Percentiles rank a stretch among this genome's conserved stretches.
Evolutionary conservation across 495 filamentous ascomycete genomes (phyloP).

Genomic region (Neohortaea acidophila): DNA sequence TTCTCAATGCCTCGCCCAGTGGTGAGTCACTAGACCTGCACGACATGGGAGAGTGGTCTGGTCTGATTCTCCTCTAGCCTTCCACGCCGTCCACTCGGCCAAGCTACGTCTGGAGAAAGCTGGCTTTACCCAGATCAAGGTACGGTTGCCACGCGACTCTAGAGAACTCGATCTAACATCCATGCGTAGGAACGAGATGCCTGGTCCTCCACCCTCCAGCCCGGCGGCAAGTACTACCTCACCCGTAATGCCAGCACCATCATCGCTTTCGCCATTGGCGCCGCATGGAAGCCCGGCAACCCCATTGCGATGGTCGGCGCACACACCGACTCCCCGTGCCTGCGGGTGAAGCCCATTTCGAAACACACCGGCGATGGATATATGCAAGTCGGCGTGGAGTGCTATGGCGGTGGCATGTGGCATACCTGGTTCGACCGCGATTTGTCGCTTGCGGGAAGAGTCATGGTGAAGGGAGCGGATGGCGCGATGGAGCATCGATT

Average conservation of each 20-base stretch:
- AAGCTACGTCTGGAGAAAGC: conserved; percentile 60
- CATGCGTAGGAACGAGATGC: conserved; percentile 61
- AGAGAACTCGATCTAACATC: no score
- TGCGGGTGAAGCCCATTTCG: conserved; percentile 86
- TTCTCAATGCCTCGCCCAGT: conserved; percentile 87
- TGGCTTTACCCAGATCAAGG: conserved; percentile 72
- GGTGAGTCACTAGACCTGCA: conserved; percentile 37
- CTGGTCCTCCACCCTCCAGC: conserved; percentile 64
- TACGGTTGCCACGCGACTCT: conserved; percentile 21
- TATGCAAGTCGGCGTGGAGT: conserved; percentile 89
- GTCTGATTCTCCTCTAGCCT: conserved; percentile 46
- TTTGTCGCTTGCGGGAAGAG: conserved; percentile 76
- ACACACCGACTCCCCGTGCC: conserved; percentile 85
- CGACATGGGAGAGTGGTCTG: not conserved
- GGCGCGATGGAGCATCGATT: conserved; percentile 71
- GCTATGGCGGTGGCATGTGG: conserved; percentile 80
- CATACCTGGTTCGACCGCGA: conserved; percentile 92
- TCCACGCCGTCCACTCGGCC: conserved; percentile 76
- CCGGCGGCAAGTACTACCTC: conserved; percentile 90
- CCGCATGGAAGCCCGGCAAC: conserved; percentile 86
- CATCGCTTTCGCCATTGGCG: conserved; percentile 85
- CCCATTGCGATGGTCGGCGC: conserved; percentile 90
- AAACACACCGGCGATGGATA: conserved; percentile 80
- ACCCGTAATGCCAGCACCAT: conserved; percentile 91
- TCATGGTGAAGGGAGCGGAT: conserved; percentile 57